Conservation (phyloP, 768 basidiomycete genomes). For the Tulasnella sp. region DNA sequence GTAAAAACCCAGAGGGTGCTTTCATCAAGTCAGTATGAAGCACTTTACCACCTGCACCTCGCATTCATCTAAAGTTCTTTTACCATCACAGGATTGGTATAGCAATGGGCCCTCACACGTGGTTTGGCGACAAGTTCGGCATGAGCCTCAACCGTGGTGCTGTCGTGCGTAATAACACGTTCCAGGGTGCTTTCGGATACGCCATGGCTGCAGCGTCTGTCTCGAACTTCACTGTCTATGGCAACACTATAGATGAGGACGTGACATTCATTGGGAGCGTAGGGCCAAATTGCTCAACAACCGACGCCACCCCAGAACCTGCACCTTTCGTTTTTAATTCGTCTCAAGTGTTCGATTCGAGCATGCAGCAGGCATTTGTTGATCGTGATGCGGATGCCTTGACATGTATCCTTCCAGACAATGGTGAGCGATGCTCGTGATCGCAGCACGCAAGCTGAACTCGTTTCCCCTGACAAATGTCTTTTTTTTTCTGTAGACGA, state of each 20-base stretch:
- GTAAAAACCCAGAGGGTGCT: constrained; percentile 54
- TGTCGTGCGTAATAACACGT: constrained; percentile 50
- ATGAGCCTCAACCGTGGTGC: constrained; percentile 55
- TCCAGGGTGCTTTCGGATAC: constrained; percentile 52
- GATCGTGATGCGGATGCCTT: constrained; percentile 54
- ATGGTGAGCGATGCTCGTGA: constrained; percentile 46
- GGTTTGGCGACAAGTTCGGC: constrained; percentile 60
- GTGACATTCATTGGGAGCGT: constrained; percentile 68
- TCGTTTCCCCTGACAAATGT: neutral
- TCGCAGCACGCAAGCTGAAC: neutral
- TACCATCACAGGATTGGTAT: constrained; percentile 59
- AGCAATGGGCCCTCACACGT: constrained; percentile 69
- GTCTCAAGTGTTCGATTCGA: constrained; percentile 41
- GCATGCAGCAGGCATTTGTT: constrained; percentile 52
- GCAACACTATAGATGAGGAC: constrained; percentile 61
- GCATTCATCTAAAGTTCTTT: constrained; percentile 14
- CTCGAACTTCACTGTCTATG: constrained; percentile 59
- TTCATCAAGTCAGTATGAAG: constrained; percentile 57
- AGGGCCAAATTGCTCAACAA: constrained; percentile 59
- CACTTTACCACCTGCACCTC: neutral
- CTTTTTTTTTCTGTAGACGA: neutral
- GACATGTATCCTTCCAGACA: constrained; percentile 61
- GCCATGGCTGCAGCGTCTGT: constrained; percentile 64
- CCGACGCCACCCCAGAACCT: constrained; percentile 50
- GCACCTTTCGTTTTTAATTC: constrained; percentile 57